Evolutionary conservation across 345 rosid genomes (phyloP).

Genomic region (Acer negundo): DNA sequence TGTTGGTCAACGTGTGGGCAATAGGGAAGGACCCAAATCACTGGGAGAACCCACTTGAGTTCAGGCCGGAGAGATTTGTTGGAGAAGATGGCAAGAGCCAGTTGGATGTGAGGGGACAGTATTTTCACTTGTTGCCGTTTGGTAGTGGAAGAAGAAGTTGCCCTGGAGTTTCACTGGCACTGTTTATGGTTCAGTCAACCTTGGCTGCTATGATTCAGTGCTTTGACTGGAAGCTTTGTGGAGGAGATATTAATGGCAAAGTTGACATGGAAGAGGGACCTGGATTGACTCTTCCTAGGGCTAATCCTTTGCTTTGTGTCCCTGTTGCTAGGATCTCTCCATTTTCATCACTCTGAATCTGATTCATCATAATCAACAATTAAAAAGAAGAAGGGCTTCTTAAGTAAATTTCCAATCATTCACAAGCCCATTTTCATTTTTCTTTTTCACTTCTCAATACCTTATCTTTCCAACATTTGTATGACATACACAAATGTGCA

Average conservation of each 20-base stretch:
- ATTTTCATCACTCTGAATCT: slow-evolving; percentile 12
- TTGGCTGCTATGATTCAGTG: slow-evolving; percentile 53
- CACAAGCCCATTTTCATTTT: too few species aligned
- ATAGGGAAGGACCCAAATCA: slow-evolving; percentile 54
- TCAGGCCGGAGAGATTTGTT: slow-evolving; percentile 58
- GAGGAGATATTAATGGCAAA: slow-evolving; percentile 26
- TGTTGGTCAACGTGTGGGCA: slow-evolving; percentile 57
- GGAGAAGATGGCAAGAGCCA: slow-evolving; percentile 21
- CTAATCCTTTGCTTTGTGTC: slow-evolving; percentile 50
- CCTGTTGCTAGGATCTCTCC: slow-evolving; percentile 44
- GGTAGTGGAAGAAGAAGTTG: slow-evolving; percentile 74
- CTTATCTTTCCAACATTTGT: too few species aligned
- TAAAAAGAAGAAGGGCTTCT: too few species aligned
- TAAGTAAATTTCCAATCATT: too few species aligned
- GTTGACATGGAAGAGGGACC: slow-evolving; percentile 59
- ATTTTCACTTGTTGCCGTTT: slow-evolving; percentile 57
- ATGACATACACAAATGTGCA: too few species aligned
- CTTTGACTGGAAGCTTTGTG: slow-evolving; percentile 48
- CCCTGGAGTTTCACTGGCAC: slow-evolving; percentile 59
- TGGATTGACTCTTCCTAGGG: slow-evolving; percentile 56
- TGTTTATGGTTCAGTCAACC: slow-evolving; percentile 43
- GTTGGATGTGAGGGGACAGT: slow-evolving; percentile 53
- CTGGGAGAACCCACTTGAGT: slow-evolving; percentile 64
- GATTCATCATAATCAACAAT: background rate
- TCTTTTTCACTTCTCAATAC: too few species aligned